phyloP scores from a whole-genome alignment of 1,139 yeast genomes.

The Suhomyces ambrosiae region DNA sequence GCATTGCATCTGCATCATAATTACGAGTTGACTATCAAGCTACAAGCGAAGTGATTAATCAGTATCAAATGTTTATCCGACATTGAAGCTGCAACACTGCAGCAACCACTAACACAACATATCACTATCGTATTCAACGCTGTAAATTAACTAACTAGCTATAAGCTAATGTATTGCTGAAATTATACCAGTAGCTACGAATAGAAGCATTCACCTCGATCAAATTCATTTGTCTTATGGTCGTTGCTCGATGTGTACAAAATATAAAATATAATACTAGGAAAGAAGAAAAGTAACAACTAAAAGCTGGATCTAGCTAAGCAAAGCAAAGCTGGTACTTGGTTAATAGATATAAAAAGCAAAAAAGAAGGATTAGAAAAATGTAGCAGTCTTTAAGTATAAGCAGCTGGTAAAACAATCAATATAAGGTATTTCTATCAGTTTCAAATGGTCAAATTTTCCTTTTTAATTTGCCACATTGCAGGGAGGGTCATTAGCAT shows the following conservation, averaged over 20 bases:
- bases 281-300: slow-evolving; percentile 14
- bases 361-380: slow-evolving; percentile 1
- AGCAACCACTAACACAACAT: too few relatives aligned
- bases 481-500: neutral
- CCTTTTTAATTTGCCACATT: slow-evolving; percentile 1
- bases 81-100: too few relatives aligned
- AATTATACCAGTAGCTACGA: too few relatives aligned
- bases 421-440: slow-evolving; percentile 8
- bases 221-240: too few relatives aligned
- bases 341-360: slow-evolving; percentile 1
- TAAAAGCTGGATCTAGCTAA: neutral
- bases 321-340: slow-evolving; percentile 1
- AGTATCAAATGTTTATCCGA: too few relatives aligned
- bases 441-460: slow-evolving; percentile 7
- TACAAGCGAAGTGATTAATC: too few relatives aligned
- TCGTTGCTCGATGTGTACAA: slow-evolving; percentile 4
- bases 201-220: too few relatives aligned
- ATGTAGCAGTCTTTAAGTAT: slow-evolving; percentile 2
- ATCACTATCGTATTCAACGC: too few relatives aligned
- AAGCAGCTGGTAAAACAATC: slow-evolving; percentile 5
- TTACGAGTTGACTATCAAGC: too few relatives aligned
- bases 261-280: slow-evolving; percentile 13
- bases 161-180: too few relatives aligned
- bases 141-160: too few relatives aligned
- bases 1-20: too few relatives aligned